phyloP scores from a whole-genome alignment of 2,329 filamentous ascomycete species.

The Phaeosphaeriaceae sp. region DNA sequence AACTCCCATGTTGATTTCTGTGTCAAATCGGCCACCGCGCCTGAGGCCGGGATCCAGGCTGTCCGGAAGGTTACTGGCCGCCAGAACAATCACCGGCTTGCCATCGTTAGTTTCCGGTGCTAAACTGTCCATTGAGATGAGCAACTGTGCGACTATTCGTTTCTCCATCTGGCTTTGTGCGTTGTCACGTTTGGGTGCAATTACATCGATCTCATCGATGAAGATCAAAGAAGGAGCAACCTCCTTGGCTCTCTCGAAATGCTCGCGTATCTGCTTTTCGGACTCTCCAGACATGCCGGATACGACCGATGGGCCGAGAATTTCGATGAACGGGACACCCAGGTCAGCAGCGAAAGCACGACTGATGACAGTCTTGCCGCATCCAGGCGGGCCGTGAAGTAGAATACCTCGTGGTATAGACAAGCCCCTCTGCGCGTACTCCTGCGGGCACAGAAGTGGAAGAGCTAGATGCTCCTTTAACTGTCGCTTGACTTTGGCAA shows the following conservation, averaged over 20 bases:
- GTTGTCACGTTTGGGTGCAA: constrained; percentile 84
- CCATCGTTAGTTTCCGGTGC: constrained; percentile 73
- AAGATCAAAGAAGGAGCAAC: constrained; percentile 90
- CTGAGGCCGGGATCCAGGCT: constrained; percentile 81
- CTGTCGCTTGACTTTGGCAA: constrained; percentile 73
- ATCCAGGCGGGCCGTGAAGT: constrained; percentile 83
- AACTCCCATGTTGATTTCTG: constrained; percentile 85
- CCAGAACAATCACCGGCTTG: constrained; percentile 86
- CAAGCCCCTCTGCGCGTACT: constrained; percentile 70
- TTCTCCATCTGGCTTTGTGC: constrained; percentile 90
- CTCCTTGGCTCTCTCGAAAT: constrained; percentile 86
- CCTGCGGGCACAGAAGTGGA: constrained; percentile 72
- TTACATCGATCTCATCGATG: constrained; percentile 90
- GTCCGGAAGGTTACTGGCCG: constrained; percentile 88
- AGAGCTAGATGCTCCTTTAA: constrained; percentile 75
- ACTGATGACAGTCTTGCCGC: constrained; percentile 85
- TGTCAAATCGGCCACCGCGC: constrained; percentile 78
- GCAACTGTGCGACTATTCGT: constrained; percentile 81
- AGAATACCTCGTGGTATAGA: constrained; percentile 77
- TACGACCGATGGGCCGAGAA: constrained; percentile 82
- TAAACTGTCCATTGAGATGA: constrained; percentile 84
- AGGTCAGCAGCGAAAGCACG: constrained; percentile 79
- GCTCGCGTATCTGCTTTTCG: constrained; percentile 82
- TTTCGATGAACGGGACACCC: constrained; percentile 78
- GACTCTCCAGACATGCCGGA: constrained; percentile 90